Evolutionary conservation across 768 basidiomycete genomes (phyloP), one percentile per base, ranked within the genome.

Genomic region (Serendipita indica): DNA sequence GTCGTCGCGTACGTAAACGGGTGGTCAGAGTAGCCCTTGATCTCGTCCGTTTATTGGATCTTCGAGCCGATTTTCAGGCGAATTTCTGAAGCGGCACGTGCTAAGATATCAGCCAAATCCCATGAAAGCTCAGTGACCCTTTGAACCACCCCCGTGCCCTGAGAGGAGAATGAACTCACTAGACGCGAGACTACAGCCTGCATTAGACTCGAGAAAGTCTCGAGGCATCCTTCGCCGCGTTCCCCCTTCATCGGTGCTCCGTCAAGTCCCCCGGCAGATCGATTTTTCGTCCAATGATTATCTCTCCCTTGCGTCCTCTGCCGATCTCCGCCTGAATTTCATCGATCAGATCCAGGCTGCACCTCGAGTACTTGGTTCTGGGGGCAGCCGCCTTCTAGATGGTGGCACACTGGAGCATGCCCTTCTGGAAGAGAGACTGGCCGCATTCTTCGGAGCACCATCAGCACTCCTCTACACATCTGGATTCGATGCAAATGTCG

Each of bases 241-340:
- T 1, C 84, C 86, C 79, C 59, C 76, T 77, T 0, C 68, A 69
- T 39, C 69, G 76, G 18, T 68, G 76, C 33, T 68, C 72, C 3
- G 68, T 72, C 3, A 64, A 69, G 18, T 52, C 69, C 13, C 62
- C 65, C 46, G 66, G 3, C 61, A 62, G 22, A 71, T 77, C 57
- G 87, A 91, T 66, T 89, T 90, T 69, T 84, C 77, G n/a, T 86
- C 89, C 2, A 96, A 94, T 69, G 90, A 96, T 70, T 96, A 93
- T 70, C 84, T 96, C 57, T 90, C 89, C 0, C 76, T 96, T 25
- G 74, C 90, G 1, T 68, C 72, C 18, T 87, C 82, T 2, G 64
- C 74, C 1, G 61, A 63, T 18, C 75, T 92, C 12, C 82, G 84
- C 28, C 57, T 68, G 0, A 72, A 69, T 6, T 85, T 90, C 65